Evolutionary conservation across 2,329 filamentous ascomycete genomes (phyloP).

Genomic region (Arthrobotrys conoides): DNA sequence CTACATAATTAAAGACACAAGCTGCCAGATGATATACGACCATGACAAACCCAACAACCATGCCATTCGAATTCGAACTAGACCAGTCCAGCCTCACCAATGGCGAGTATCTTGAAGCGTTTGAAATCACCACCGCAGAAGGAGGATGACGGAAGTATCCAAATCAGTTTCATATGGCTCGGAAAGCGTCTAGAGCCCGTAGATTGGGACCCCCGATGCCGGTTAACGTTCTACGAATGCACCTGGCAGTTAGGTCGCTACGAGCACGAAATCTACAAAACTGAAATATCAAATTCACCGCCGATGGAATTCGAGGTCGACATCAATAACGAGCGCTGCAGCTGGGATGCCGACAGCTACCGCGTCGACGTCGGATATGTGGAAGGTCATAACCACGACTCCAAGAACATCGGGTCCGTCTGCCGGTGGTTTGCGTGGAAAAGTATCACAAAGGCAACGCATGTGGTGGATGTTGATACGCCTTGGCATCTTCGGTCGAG

Average conservation of each 20-base stretch:
- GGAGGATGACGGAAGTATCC: neutral
- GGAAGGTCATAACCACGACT: constrained; percentile 1
- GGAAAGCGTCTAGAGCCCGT: neutral
- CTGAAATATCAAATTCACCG: neutral
- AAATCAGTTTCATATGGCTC: neutral
- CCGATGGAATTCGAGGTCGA: constrained; percentile 6
- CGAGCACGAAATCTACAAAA: neutral
- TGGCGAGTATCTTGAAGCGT: neutral
- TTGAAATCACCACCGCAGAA: neutral
- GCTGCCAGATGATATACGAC: too few species aligned
- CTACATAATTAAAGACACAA: too few species aligned
- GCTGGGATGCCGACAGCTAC: constrained; percentile 10
- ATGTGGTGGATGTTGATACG: constrained; percentile 21
- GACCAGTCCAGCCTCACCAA: neutral
- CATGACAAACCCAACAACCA: too few species aligned
- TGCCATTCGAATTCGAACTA: too few species aligned
- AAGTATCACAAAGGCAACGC: constrained; percentile 6
- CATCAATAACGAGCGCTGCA: constrained; percentile 9
- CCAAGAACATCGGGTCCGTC: neutral
- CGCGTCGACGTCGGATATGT: constrained; percentile 1
- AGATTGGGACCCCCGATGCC: neutral
- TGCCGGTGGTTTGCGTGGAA: neutral
- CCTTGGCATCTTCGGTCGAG: constrained; percentile 14
- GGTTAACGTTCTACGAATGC: neutral
- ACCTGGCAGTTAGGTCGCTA: neutral